A percentile compares a stretch with the other conserved stretches of the same genome.
Evolutionary conservation across 495 filamentous ascomycete genomes (phyloP).

Genomic region (Rhypophila decipiens): DNA sequence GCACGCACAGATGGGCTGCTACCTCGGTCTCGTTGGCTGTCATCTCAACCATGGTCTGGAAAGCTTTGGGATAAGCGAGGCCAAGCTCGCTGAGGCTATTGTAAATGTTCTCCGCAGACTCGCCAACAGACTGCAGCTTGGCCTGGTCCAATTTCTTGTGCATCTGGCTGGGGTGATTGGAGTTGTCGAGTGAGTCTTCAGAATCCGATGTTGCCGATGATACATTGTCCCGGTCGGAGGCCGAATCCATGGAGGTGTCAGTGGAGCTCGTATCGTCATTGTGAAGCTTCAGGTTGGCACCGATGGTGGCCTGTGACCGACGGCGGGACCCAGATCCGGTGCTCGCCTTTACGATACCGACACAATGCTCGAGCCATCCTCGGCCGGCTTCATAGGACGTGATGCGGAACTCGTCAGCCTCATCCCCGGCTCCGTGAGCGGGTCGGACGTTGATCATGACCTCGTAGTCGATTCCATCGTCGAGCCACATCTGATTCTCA

Average conservation of each 20-base stretch:
- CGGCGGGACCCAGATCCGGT: constrained; percentile 16
- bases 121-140: constrained; percentile 3
- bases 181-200: constrained; percentile 8
- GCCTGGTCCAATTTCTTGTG: constrained; percentile 6
- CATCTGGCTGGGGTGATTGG: constrained; percentile 5
- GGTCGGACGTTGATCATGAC: constrained; percentile 19
- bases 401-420: constrained; percentile 30
- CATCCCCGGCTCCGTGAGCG: neutral
- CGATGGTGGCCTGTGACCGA: constrained; percentile 2
- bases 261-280: neutral
- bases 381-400: constrained; percentile 22
- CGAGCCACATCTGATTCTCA: constrained; percentile 17
- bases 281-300: neutral
- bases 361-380: constrained; percentile 27
- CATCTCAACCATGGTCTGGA: constrained; percentile 33
- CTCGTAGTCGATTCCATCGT: constrained; percentile 24
- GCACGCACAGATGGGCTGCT: constrained; percentile 30
- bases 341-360: constrained; percentile 30
- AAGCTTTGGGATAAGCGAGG: constrained; percentile 29
- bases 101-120: constrained; percentile 11
- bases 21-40: constrained; percentile 20
- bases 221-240: constrained; percentile 2
- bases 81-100: constrained; percentile 15
- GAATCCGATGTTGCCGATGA: constrained; percentile 16
- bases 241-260: constrained; percentile 11